Percentiles rank a stretch among this genome's conserved stretches.
These are phyloP conservation scores for Solanum rostratum DNA, from an alignment of 257 asterid species.

Conservation along the genomic window DNA sequence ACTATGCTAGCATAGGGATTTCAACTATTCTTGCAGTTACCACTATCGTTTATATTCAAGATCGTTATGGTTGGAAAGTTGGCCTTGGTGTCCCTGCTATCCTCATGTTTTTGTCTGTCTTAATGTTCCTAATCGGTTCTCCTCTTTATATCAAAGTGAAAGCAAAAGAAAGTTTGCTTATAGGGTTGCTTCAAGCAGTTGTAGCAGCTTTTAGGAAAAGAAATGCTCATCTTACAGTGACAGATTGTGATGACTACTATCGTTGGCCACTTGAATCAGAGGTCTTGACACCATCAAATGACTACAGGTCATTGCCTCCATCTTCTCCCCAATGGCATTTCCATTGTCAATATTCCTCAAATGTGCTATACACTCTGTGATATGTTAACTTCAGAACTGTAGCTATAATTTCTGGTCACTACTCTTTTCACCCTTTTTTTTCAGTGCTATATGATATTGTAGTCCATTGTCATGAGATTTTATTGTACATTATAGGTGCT, in stretches of 20 bases:
- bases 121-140: neutral
- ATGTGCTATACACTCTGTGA: too few species aligned
- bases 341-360: neutral
- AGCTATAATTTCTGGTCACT: too few species aligned
- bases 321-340: neutral
- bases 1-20: constrained; percentile 2
- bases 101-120: constrained; percentile 7
- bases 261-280: neutral
- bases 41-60: constrained; percentile 6
- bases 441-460: neutral
- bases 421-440: neutral
- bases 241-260: neutral
- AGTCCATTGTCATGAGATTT: neutral
- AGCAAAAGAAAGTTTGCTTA: constrained; percentile 2
- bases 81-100: constrained; percentile 9
- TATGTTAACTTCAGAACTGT: too few species aligned
- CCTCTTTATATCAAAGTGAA: neutral
- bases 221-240: neutral
- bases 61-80: constrained; percentile 9
- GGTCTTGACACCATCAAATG: neutral
- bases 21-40: constrained; percentile 9
- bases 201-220: constrained; percentile 14
- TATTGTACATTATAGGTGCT: neutral
- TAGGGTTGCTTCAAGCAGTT: constrained; percentile 9
- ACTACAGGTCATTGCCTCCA: neutral